phyloP scores from a whole-genome alignment of 129 eudicot species.

The Escallonia herrerae region DNA sequence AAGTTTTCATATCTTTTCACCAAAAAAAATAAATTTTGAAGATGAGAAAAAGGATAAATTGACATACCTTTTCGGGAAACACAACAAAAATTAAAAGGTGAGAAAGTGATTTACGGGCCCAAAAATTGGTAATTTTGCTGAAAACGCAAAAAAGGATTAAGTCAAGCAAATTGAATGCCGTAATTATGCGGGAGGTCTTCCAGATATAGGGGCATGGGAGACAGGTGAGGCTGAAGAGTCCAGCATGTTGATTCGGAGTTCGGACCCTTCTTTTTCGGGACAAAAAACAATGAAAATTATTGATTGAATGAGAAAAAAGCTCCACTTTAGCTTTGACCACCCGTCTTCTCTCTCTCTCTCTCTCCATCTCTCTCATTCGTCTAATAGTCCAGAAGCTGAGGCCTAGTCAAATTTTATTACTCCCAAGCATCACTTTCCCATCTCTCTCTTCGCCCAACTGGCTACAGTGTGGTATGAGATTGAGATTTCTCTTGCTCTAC shows the following conservation, averaged over 20 bases:
- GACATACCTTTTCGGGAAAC: no score
- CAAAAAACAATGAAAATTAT: constrained; percentile 7
- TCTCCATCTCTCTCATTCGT: constrained; percentile 12
- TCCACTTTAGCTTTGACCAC: no score
- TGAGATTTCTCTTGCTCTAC: neutral
- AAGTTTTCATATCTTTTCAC: no score
- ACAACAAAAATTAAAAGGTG: no score
- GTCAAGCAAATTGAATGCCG: no score
- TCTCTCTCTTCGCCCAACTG: constrained; percentile 14
- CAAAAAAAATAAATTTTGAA: no score
- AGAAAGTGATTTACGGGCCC: no score
- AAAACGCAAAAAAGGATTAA: no score
- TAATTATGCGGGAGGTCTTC: neutral
- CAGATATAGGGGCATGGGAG: constrained; percentile 9
- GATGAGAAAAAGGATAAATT: no score
- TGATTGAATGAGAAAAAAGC: neutral
- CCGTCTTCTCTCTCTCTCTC: no score
- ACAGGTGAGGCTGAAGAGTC: constrained; percentile 25
- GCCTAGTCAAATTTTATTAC: constrained; percentile 23
- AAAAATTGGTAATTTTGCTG: no score
- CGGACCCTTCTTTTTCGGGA: constrained; percentile 22
- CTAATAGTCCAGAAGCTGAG: constrained; percentile 19
- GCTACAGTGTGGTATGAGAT: constrained; percentile 31
- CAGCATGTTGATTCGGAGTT: constrained; percentile 29
- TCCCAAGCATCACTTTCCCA: constrained; percentile 12